Percentiles rank a stretch among this genome's conserved stretches.
Conservation (phyloP, 257 asterid genomes). For the Solanum okadae region DNA sequence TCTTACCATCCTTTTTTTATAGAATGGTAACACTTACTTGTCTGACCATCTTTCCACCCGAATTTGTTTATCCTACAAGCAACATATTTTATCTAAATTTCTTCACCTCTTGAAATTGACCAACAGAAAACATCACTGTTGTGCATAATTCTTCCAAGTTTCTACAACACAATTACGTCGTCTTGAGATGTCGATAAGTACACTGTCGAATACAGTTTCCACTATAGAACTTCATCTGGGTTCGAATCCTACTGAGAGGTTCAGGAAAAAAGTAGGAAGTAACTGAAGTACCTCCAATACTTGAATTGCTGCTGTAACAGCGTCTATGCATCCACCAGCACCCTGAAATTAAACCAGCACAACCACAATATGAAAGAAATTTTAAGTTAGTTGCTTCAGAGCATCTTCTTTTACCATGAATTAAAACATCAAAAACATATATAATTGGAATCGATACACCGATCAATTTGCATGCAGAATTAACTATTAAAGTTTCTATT, state of each 20-base stretch:
- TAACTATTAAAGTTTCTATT: not conserved
- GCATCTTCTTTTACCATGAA: not conserved
- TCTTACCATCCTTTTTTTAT: not conserved
- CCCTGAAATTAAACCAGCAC: conserved; percentile 25
- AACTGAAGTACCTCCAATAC: conserved; percentile 56
- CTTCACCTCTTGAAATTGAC: not conserved
- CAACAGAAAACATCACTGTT: not conserved
- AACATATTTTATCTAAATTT: not conserved
- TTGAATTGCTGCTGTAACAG: conserved; percentile 81
- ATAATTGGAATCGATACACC: not conserved
- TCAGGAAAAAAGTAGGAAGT: not conserved
- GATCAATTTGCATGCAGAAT: not conserved
- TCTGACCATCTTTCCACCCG: not conserved
- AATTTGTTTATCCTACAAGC: not conserved
- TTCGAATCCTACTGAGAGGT: too few species aligned
- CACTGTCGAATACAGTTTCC: not conserved
- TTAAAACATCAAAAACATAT: not conserved
- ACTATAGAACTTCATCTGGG: not conserved
- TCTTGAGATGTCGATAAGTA: not conserved
- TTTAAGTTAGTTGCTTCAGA: not conserved
- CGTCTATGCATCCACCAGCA: conserved; percentile 64
- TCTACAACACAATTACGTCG: not conserved
- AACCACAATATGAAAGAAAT: not conserved
- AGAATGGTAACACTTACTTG: not conserved
- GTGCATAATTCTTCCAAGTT: not conserved